Evolutionary conservation across 768 basidiomycete genomes (phyloP).

Genomic region (Neoboletus magnificus): DNA sequence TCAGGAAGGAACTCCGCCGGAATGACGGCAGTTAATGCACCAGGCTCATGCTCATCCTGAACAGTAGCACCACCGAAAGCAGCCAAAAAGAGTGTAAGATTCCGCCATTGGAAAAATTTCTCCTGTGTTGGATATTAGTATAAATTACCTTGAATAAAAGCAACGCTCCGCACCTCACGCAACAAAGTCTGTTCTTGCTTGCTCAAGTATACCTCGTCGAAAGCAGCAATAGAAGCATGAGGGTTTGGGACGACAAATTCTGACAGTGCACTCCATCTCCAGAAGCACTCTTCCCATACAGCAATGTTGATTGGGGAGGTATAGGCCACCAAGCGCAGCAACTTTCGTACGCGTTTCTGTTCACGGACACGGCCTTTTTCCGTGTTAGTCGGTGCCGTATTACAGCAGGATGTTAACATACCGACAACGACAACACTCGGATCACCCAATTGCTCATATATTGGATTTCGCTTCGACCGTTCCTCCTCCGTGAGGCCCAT

Average conservation of each 20-base stretch:
- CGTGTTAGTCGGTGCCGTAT: constrained; percentile 2
- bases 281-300: constrained; percentile 82
- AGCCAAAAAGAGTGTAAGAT: constrained; percentile 74
- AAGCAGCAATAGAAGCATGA: constrained; percentile 33
- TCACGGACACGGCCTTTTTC: constrained; percentile 66
- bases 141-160: neutral
- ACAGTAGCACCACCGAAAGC: constrained; percentile 68
- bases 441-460: constrained; percentile 79
- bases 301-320: constrained; percentile 68
- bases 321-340: constrained; percentile 60
- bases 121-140: constrained; percentile 45
- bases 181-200: constrained; percentile 37
- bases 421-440: constrained; percentile 67
- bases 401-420: constrained; percentile 32
- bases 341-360: constrained; percentile 76
- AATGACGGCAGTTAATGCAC: constrained; percentile 51
- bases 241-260: constrained; percentile 50
- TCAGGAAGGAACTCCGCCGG: constrained; percentile 64
- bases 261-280: constrained; percentile 65
- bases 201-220: constrained; percentile 34
- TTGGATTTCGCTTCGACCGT: constrained; percentile 62
- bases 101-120: constrained; percentile 78
- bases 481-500: constrained; percentile 55
- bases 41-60: constrained; percentile 47
- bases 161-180: constrained; percentile 32